Percentiles rank a stretch among this genome's conserved stretches.
These are phyloP conservation scores for Penicillium capsulatum DNA, from an alignment of 2,329 filamentous ascomycete genomes.

Conservation along the genomic window DNA sequence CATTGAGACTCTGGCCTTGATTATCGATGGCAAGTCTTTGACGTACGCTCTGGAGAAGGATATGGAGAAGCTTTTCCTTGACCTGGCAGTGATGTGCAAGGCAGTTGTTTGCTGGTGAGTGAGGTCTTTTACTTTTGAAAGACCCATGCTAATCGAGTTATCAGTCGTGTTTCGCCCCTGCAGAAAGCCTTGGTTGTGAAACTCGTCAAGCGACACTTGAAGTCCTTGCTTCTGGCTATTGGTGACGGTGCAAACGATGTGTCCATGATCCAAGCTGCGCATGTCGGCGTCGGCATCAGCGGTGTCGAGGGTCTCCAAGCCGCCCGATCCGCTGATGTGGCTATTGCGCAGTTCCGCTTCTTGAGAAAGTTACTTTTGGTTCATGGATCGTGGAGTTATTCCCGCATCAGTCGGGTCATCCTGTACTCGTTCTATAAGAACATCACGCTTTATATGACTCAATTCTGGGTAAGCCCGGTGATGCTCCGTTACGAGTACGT, in stretches of 20 bases:
- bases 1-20: conserved; percentile 78
- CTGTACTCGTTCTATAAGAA: conserved; percentile 99
- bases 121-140: neutral
- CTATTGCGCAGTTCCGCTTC: conserved; percentile 93
- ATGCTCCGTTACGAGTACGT: neutral
- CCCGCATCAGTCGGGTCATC: conserved; percentile 93
- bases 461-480: conserved; percentile 84
- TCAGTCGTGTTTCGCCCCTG: conserved; percentile 84
- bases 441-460: conserved; percentile 96
- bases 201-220: conserved; percentile 89
- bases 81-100: conserved; percentile 92
- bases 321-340: conserved; percentile 89
- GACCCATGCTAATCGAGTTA: neutral
- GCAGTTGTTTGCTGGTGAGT: conserved; percentile 80
- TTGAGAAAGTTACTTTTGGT: conserved; percentile 90
- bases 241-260: conserved; percentile 98
- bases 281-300: conserved; percentile 96
- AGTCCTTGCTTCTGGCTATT: conserved; percentile 88
- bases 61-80: conserved; percentile 86
- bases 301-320: conserved; percentile 96
- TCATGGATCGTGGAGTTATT: conserved; percentile 96
- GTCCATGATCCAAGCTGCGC: conserved; percentile 99
- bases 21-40: conserved; percentile 94
- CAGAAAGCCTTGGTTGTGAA: conserved; percentile 98
- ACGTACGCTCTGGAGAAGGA: conserved; percentile 92